Base-by-base conservation (phyloP, 2,329 filamentous ascomycete species). In the Fusarium sulawesiense region DNA sequence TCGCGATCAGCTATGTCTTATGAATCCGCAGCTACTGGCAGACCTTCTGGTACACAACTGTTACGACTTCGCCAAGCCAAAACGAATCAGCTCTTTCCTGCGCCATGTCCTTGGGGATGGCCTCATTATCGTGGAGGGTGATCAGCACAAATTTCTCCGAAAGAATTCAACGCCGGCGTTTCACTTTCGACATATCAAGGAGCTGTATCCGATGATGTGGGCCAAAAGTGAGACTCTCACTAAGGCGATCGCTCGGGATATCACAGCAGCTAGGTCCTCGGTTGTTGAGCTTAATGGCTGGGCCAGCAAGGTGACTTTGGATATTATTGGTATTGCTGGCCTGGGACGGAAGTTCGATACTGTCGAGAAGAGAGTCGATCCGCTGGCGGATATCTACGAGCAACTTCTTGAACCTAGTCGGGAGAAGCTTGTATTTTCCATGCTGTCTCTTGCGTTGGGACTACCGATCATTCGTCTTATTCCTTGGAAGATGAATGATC, bases 151-250 rank as follows among this genome's bases (percentile, higher is more conserved):
- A 79, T 85, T 88, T 71, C 83, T 89, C 72, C 84, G 91, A n/a
- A 92, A 91, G 76, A 87, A 89, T 51, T 83, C 91, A 12, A 86
- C 86, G 76, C 90, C 90, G 2, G 89, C 90, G 0, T 93, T 93
- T 74, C 83, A 85, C 45, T 91, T 89, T 72, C 85, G 90, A 6
- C 89, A 92, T 66, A 86, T 93, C 76, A 92, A 91, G 67, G 84
- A 91, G 44, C 78, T 93, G 3, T 92, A 92, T 64, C 89, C 89
- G 0, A 83, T 89, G 57, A 92, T 93, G 78, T 93, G 90, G 90
- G 74, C 77, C 1, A 93, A 92, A 60, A 77, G 76, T 0, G 70
- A 75, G 18, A 58, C 71, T 2, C 65, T 80, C 20, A 70, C 72
- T 0, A 63, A 64, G 69, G 83, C 85, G 1, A 73, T 84, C 2